Evolutionary conservation across 805 yeast species (phyloP).

Genomic region (Spathaspora hagerdaliae): DNA sequence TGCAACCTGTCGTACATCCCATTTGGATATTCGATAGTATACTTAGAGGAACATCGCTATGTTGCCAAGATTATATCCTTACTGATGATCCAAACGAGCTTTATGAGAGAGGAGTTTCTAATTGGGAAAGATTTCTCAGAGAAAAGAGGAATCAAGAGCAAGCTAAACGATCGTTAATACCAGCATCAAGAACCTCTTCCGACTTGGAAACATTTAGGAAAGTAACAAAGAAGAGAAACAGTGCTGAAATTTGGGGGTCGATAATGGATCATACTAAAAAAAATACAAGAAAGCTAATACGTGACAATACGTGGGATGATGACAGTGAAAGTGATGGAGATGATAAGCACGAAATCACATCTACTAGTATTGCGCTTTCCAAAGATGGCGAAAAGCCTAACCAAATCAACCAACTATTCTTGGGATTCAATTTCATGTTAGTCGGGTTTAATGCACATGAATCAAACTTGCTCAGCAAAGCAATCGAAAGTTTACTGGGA

Average conservation of each 20-base stretch:
- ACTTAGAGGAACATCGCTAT: conserved; percentile 41
- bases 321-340: conserved; percentile 8
- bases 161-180: not conserved
- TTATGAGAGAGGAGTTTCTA: conserved; percentile 17
- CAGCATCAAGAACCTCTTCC: not conserved
- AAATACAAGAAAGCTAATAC: conserved; percentile 8
- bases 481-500: conserved; percentile 48
- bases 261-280: conserved; percentile 30
- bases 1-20: conserved; percentile 49
- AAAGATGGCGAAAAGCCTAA: not conserved
- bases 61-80: conserved; percentile 37
- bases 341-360: not conserved
- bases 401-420: conserved; percentile 28
- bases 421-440: conserved; percentile 38
- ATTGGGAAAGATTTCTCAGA: conserved; percentile 28
- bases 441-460: conserved; percentile 40
- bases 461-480: conserved; percentile 30
- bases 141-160: not conserved
- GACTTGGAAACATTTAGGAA: not conserved
- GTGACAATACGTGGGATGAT: conserved; percentile 24
- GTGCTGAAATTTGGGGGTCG: conserved; percentile 40
- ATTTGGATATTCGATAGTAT: conserved; percentile 46
- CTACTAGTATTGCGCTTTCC: not conserved
- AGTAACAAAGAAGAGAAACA: conserved; percentile 9
- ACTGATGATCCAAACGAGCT: conserved; percentile 10